phyloP scores from a whole-genome alignment of 2,329 filamentous ascomycete species.

The Paecilomyces niveus region DNA sequence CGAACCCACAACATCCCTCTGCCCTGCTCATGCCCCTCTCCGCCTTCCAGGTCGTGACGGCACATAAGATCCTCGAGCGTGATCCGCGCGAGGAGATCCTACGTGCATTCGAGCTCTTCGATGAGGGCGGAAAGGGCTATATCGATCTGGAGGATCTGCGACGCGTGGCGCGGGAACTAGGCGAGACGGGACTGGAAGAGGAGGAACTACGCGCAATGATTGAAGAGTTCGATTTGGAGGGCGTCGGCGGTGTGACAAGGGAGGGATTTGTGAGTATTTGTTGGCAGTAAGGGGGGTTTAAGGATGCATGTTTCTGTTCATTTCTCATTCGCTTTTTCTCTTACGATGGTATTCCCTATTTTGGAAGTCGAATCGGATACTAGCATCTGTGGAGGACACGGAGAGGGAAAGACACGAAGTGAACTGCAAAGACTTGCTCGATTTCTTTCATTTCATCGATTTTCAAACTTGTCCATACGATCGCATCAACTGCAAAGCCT shows the following conservation, averaged over 20 bases:
- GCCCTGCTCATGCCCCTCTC: constrained; percentile 66
- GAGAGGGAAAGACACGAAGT: too few species aligned
- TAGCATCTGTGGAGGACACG: neutral
- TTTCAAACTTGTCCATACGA: neutral
- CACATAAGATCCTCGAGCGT: constrained; percentile 69
- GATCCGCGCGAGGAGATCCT: constrained; percentile 88
- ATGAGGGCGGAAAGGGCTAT: constrained; percentile 82
- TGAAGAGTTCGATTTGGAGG: constrained; percentile 93
- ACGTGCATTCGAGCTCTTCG: constrained; percentile 87
- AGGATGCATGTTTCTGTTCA: neutral
- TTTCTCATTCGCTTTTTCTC: constrained; percentile 1
- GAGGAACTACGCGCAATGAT: constrained; percentile 94
- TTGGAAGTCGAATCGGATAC: neutral
- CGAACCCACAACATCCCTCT: constrained; percentile 49
- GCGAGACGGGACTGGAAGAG: constrained; percentile 79
- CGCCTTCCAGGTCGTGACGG: constrained; percentile 68
- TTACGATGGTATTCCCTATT: neutral
- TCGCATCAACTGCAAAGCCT: neutral
- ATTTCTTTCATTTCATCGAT: neutral
- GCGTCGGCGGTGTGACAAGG: constrained; percentile 66
- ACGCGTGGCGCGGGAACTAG: constrained; percentile 80
- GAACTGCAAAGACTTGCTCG: neutral
- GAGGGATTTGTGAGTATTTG: constrained; percentile 63
- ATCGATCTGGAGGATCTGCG: constrained; percentile 85
- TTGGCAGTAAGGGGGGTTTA: constrained; percentile 36